A percentile compares a stretch with the other conserved stretches of the same genome.
phyloP scores from a whole-genome alignment of 2,329 filamentous ascomycete species.

The Nigrospora osmanthi region DNA sequence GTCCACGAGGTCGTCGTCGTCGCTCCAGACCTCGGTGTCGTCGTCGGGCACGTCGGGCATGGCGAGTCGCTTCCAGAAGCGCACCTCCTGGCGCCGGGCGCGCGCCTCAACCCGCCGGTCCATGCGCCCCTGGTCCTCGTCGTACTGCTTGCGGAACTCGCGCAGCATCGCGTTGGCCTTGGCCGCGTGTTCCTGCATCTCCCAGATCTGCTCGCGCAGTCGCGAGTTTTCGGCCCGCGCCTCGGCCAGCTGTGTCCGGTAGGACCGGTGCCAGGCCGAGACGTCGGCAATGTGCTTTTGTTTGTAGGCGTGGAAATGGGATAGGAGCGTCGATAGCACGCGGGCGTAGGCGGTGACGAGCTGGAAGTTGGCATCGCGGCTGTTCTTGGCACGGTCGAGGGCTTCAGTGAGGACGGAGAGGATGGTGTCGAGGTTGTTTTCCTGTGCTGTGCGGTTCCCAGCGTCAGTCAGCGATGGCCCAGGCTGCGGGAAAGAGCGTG shows the following conservation, averaged over 20 bases:
- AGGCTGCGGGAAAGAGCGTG: not conserved
- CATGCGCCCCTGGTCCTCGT: slow-evolving; percentile 47
- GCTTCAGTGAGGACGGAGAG: slow-evolving; percentile 54
- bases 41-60: slow-evolving; percentile 53
- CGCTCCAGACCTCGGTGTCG: slow-evolving; percentile 52
- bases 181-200: slow-evolving; percentile 55
- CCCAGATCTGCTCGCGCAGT: slow-evolving; percentile 58
- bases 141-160: slow-evolving; percentile 46
- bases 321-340: slow-evolving; percentile 48
- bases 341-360: slow-evolving; percentile 51
- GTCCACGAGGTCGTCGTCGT: slow-evolving; percentile 58
- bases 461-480: not conserved
- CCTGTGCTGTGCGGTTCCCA: slow-evolving; percentile 35
- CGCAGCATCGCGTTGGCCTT: slow-evolving; percentile 51
- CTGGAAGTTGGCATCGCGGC: slow-evolving; percentile 51
- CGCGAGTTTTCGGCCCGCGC: slow-evolving; percentile 56
- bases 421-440: slow-evolving; percentile 52
- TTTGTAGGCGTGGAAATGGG: slow-evolving; percentile 61
- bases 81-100: slow-evolving; percentile 47
- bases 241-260: slow-evolving; percentile 57
- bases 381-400: slow-evolving; percentile 53
- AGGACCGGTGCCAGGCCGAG: slow-evolving; percentile 57
- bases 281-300: slow-evolving; percentile 54
- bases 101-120: slow-evolving; percentile 44
- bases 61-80: slow-evolving; percentile 61